A percentile compares a stretch with the other conserved stretches of the same genome.
These are phyloP conservation scores for Leishmania braziliensis DNA, from an alignment of 208 protist species.

Conservation along the genomic window DNA sequence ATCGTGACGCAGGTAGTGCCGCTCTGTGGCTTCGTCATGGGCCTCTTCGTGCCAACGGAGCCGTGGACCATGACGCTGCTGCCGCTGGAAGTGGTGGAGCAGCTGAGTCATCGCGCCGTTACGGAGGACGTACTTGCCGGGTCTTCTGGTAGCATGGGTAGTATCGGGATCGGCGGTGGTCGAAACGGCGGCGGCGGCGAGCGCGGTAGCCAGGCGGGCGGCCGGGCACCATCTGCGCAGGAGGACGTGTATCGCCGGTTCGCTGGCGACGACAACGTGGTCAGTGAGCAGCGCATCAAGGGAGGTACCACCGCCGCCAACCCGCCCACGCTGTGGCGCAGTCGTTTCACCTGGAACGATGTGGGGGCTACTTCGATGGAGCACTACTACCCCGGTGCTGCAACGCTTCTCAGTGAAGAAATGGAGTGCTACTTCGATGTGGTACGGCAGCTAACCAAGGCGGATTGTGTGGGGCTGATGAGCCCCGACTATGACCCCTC, in stretches of 20 bases:
- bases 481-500: conserved; percentile 48
- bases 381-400: conserved; percentile 86
- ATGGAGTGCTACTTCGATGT: conserved; percentile 65
- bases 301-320: conserved; percentile 30
- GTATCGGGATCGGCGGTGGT: conserved; percentile 8
- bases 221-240: neutral
- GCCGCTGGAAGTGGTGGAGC: conserved; percentile 36
- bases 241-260: conserved; percentile 55
- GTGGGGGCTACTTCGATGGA: conserved; percentile 75
- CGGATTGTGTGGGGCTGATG: conserved; percentile 71
- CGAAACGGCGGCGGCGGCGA: neutral
- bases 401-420: conserved; percentile 70
- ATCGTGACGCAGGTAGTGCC: conserved; percentile 76
- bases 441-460: conserved; percentile 55
- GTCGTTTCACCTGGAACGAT: conserved; percentile 79
- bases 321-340: conserved; percentile 53
- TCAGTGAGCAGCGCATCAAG: conserved; percentile 75
- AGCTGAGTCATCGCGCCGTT: conserved; percentile 36
- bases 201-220: neutral
- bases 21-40: conserved; percentile 77
- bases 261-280: conserved; percentile 63
- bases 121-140: conserved; percentile 9
- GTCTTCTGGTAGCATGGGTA: neutral
- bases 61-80: conserved; percentile 67
- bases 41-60: conserved; percentile 75